Percentiles rank a stretch among this genome's conserved stretches.
Evolutionary conservation across 495 filamentous ascomycete species (phyloP).

Genomic region (Chaetomium tenue): DNA sequence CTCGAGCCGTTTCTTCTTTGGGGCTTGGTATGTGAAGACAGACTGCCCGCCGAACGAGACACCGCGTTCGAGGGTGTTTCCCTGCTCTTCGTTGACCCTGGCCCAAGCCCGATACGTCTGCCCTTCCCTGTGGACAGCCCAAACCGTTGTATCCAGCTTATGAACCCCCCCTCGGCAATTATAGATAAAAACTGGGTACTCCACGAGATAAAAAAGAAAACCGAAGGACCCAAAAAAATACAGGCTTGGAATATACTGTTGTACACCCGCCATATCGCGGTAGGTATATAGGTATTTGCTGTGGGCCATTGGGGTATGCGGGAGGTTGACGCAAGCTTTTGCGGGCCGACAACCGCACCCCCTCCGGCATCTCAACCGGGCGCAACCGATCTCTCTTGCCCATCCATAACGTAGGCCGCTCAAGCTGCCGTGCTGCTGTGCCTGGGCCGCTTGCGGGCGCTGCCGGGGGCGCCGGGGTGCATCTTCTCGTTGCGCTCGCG

Average conservation of each 20-base stretch:
- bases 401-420: neutral
- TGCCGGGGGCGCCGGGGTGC: constrained; percentile 44
- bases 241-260: neutral
- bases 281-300: neutral
- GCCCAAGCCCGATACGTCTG: too few relatives aligned
- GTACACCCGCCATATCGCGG: neutral
- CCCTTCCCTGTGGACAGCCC: neutral
- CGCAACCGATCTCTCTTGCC: too few relatives aligned
- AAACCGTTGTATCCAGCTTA: neutral
- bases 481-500: constrained; percentile 54
- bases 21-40: neutral
- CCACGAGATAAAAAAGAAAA: neutral
- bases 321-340: neutral
- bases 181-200: neutral
- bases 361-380: neutral
- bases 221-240: neutral
- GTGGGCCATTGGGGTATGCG: neutral
- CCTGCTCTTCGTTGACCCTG: too few relatives aligned
- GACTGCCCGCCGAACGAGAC: too few relatives aligned
- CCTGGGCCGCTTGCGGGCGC: constrained; percentile 51
- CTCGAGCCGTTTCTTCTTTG: too few relatives aligned
- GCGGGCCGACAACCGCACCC: neutral
- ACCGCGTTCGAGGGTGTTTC: too few relatives aligned
- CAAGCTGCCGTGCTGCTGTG: constrained; percentile 41
- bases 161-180: neutral